Conservation (phyloP, 2,329 filamentous ascomycete genomes). For the Rhinocladiella similis region DNA sequence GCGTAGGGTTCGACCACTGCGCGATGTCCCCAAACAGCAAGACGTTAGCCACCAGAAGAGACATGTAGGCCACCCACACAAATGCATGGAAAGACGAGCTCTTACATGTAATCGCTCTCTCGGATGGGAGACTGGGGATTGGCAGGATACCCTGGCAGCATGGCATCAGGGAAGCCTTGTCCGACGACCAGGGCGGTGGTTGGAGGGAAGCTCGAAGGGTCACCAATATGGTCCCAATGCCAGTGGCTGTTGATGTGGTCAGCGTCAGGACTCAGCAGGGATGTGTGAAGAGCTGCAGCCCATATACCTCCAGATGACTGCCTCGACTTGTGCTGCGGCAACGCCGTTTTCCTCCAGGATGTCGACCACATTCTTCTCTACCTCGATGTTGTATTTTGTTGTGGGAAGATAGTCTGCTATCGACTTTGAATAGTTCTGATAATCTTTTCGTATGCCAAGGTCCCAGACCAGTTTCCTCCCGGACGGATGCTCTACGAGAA, state of each 20-base stretch:
- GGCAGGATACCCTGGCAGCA: slow-evolving; percentile 50
- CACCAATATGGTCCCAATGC: slow-evolving; percentile 24
- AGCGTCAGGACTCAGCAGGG: not conserved
- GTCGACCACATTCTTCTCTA: slow-evolving; percentile 30
- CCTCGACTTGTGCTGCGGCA: slow-evolving; percentile 26
- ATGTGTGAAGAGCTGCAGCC: not conserved
- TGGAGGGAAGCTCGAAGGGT: slow-evolving; percentile 1
- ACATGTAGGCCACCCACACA: too few species aligned
- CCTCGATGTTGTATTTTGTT: slow-evolving; percentile 18
- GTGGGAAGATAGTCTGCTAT: slow-evolving; percentile 20
- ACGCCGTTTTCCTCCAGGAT: slow-evolving; percentile 29
- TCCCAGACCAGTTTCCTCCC: slow-evolving; percentile 24
- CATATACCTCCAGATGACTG: slow-evolving; percentile 29
- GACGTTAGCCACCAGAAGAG: not conserved
- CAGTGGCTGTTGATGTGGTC: slow-evolving; percentile 26
- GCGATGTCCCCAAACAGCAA: not conserved
- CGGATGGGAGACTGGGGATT: slow-evolving; percentile 37
- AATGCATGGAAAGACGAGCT: too few species aligned
- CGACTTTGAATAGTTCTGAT: not conserved
- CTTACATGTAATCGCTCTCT: slow-evolving; percentile 35
- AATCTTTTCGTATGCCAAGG: slow-evolving; percentile 29
- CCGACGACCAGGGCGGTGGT: slow-evolving; percentile 47
- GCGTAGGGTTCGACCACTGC: not conserved
- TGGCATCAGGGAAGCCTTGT: slow-evolving; percentile 49
- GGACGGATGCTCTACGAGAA: slow-evolving; percentile 23